phyloP scores from a whole-genome alignment of 176 grass and related monocot species.

The Otatea glauca region DNA sequence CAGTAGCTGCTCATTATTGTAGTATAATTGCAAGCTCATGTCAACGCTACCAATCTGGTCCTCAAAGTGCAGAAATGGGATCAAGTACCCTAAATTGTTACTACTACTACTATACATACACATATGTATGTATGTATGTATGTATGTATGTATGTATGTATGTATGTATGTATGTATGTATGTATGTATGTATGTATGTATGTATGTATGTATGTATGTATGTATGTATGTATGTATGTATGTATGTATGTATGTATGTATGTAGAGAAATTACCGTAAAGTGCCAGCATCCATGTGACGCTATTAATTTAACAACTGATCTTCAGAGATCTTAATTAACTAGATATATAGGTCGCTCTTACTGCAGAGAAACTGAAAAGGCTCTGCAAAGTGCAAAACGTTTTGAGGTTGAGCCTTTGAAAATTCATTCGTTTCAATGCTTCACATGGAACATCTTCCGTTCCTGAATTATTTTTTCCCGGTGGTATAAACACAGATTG shows the following conservation, averaged over 20 bases:
- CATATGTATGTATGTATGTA: no score
- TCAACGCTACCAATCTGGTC: not conserved
- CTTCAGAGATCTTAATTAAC: not conserved
- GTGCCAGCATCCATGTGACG: not conserved
- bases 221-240: no score
- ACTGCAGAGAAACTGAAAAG: slow-evolving; percentile 7
- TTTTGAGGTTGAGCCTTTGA: slow-evolving; percentile 5
- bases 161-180: no score
- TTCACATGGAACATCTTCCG: not conserved
- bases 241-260: no score
- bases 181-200: no score
- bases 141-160: no score
- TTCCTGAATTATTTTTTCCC: not conserved
- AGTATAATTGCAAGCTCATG: not conserved
- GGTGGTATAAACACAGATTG: not conserved
- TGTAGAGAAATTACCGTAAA: not conserved
- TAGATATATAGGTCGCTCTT: not conserved
- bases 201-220: no score
- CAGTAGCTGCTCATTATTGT: not conserved
- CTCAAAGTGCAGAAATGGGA: not conserved
- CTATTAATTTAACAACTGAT: no score
- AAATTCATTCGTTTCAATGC: not conserved
- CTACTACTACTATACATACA: not conserved
- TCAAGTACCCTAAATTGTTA: no score
- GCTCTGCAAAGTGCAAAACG: not conserved